Conservation (phyloP, 1,139 yeast species). For the Casaregolazyma suthepensis region DNA sequence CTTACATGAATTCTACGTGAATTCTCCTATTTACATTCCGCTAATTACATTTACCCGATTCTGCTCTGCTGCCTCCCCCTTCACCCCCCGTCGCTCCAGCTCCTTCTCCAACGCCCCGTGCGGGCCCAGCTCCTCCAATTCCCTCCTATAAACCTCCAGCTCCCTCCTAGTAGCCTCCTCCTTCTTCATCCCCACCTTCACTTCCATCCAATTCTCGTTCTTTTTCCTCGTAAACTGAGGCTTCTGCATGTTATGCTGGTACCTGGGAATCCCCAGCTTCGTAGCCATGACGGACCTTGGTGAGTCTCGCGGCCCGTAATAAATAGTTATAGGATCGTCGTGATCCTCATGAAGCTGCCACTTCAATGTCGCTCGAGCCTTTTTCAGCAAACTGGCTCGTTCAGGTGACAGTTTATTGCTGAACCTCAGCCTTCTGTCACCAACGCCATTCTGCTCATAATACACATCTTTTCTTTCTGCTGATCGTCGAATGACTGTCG, state of each 20-base stretch:
- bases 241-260: conserved; percentile 10
- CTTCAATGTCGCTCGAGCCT: background rate
- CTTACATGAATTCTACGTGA: no score
- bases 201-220: background rate
- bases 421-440: background rate
- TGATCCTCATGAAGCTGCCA: conserved; percentile 3
- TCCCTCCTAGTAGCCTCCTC: background rate
- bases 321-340: background rate
- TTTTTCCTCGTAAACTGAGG: conserved; percentile 1
- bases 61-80: background rate
- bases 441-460: conserved; percentile 3
- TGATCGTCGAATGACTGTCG: background rate
- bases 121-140: conserved; percentile 6
- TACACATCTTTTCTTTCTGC: conserved; percentile 3
- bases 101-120: conserved; percentile 4
- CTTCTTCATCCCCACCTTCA: background rate
- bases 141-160: background rate
- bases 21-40: no score
- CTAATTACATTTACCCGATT: background rate
- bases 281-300: conserved; percentile 6
- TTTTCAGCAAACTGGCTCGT: background rate
- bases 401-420: background rate
- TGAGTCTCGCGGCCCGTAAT: conserved; percentile 5
- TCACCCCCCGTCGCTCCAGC: conserved; percentile 1
- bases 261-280: conserved; percentile 6